Base-by-base conservation (phyloP, 1,139 yeast species). In the Blastobotrys persicus region DNA sequence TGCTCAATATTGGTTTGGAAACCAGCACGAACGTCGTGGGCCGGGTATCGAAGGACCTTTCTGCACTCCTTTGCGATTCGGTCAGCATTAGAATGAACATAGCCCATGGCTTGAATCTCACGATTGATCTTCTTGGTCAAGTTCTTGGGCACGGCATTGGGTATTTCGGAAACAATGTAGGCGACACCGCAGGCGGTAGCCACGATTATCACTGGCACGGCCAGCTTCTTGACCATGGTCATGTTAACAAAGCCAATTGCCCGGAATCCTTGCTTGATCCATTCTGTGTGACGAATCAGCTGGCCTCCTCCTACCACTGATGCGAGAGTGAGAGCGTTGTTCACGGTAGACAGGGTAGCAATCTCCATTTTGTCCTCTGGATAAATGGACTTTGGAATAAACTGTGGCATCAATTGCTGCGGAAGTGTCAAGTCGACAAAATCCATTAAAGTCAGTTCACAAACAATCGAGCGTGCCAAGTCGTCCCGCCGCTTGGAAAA, bases 81-180 rank as follows among this genome's bases (percentile, higher is more conserved):
- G 48, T 77, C 78, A 1, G 96, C 83, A 64, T 91, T 91, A 40
- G 74, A 64, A 59, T 86, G 94, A 9, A 86, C 81, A 60, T 88
- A 92, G 53, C 89, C 96, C 60, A 82, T 68, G 17, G 77, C 79
- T 33, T 74, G 71, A 33, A 92, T 73, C 59, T 85, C 86, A 6
- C 63, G 64, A 55, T 78, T 79, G 56, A 91, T 79, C 66, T 86
- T 88, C 48, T 76, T 74, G 0, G 95, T 88, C 53, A 89, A 77
- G 51, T 89, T 89, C 59, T 89, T 75, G 19, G 96, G 95, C 60
- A 88, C 79, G 0, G 98, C 96, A 59, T 85, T 79, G 1, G 97
- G 97, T 14, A 94, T 81, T 65, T 92, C 98, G 49, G 75, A 74
- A 11, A 88, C 70, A 53, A 89, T 66, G 60, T 87, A 88, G 39